Base-by-base conservation (phyloP, 1,284 basidiomycete genomes). In the Tremellales sp. region DNA sequence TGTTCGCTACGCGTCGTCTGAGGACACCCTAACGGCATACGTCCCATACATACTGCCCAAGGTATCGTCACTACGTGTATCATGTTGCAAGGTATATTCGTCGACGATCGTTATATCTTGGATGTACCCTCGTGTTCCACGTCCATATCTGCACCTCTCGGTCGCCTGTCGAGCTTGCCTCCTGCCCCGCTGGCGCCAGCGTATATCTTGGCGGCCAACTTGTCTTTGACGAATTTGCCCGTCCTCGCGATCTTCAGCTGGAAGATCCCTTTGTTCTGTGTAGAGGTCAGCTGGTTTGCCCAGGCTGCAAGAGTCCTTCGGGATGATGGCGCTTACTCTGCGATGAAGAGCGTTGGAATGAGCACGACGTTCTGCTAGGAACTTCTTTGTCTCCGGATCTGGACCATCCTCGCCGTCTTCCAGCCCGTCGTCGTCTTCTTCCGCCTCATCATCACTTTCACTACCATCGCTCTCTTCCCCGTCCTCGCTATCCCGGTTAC, bases 181-280 rank as follows among this genome's bases (percentile, higher is more conserved):
- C 56, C 58, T 17, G 42, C 49, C 4, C 35, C 51, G 19, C 47
- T 54, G 15, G 56, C 51, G 3, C 52, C 52, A 4, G 52, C 39
- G 13, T 66, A 54, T 3, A 73, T 26, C 49, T 67, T 68, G 17
- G 62, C 60, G 45, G 65, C 58, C 11, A 73, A 29, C 52, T 70
- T 72, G 46, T 75, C 73, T 58, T 72, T 72, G 25, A 72, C 62
- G 46, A 64, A 67, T 50, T 63, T 62, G 29, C 70, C 67, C 12
- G 70, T 73, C 21, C 73, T 54, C 21, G 65, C 68, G 21, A 75
- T 54, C 44, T 70, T 68, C 25, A 73, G 62, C 57, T 73, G 70
- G 62, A 73, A 73, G 44, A 75, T 62, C 15, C 73, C 73, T 47
- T 63, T 64, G 46, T 70, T 51, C 63, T 68, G 57, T 48, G 26